phyloP scores from a whole-genome alignment of 1,284 basidiomycete species.

The Tausonia pullulans region DNA sequence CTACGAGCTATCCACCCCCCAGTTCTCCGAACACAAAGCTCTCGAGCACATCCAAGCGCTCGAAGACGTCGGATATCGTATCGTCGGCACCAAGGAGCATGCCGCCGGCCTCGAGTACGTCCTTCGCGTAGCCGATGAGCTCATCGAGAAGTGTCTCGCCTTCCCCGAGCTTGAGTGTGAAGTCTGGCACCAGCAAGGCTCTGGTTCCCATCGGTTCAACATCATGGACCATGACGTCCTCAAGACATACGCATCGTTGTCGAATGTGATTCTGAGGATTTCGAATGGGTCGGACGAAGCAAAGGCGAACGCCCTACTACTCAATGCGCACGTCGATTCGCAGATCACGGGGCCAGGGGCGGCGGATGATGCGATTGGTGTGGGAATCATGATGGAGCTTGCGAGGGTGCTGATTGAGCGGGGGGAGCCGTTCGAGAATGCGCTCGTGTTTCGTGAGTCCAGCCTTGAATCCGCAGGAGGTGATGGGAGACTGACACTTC shows the following conservation, averaged over 20 bases:
- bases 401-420: slow-evolving; percentile 65
- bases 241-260: slow-evolving; percentile 79
- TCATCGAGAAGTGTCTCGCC: too few relatives aligned
- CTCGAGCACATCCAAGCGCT: slow-evolving; percentile 5
- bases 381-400: slow-evolving; percentile 86
- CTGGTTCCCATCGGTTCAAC: slow-evolving; percentile 33
- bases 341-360: slow-evolving; percentile 30
- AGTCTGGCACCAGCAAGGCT: slow-evolving; percentile 9
- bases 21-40: slow-evolving; percentile 9
- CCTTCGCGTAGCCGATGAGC: neutral
- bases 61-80: slow-evolving; percentile 9
- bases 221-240: slow-evolving; percentile 75
- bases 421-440: slow-evolving; percentile 61
- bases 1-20: neutral
- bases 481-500: neutral
- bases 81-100: slow-evolving; percentile 13
- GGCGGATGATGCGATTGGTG: slow-evolving; percentile 47
- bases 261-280: slow-evolving; percentile 79
- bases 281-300: slow-evolving; percentile 63
- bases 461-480: neutral
- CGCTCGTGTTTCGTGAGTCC: slow-evolving; percentile 69
- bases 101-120: slow-evolving; percentile 13
- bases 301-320: slow-evolving; percentile 70
- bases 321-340: slow-evolving; percentile 80
- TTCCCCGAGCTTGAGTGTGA: slow-evolving; percentile 8